Percentiles rank a stretch among this genome's conserved stretches.
Evolutionary conservation across 768 basidiomycete genomes (phyloP).

Genomic region (Rhizopogon vesiculosus): DNA sequence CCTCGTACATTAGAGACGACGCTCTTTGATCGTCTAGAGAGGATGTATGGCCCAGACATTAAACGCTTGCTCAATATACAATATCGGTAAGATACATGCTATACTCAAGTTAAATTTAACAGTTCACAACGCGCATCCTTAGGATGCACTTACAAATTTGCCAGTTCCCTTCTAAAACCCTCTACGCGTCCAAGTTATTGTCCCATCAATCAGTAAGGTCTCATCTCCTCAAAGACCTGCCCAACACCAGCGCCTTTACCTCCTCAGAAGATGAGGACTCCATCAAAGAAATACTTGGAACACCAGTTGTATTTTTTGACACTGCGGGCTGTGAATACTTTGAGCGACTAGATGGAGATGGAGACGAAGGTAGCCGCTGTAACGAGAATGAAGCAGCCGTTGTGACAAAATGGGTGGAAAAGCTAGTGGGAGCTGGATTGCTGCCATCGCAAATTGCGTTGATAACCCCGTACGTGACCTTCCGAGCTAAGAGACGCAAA

Average conservation of each 20-base stretch:
- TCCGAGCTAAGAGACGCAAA: not conserved
- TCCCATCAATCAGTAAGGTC: slow-evolving; percentile 68
- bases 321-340: slow-evolving; percentile 93
- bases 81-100: slow-evolving; percentile 55
- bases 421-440: slow-evolving; percentile 66
- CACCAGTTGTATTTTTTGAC: slow-evolving; percentile 89
- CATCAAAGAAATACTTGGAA: slow-evolving; percentile 64
- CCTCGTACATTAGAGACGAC: slow-evolving; percentile 82
- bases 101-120: not conserved
- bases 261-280: slow-evolving; percentile 54
- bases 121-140: not conserved
- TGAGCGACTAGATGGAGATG: slow-evolving; percentile 71
- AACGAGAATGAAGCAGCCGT: slow-evolving; percentile 95
- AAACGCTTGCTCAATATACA: slow-evolving; percentile 88
- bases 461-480: slow-evolving; percentile 69
- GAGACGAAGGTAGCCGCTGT: slow-evolving; percentile 85
- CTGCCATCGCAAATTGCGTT: slow-evolving; percentile 74
- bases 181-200: slow-evolving; percentile 69
- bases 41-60: slow-evolving; percentile 77
- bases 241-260: slow-evolving; percentile 38
- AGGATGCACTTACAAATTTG: slow-evolving; percentile 91
- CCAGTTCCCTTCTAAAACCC: slow-evolving; percentile 75
- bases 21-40: slow-evolving; percentile 87
- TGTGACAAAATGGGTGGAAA: slow-evolving; percentile 78
- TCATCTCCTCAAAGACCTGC: slow-evolving; percentile 69